These are phyloP conservation scores for Albizia julibrissin DNA, from an alignment of 306 rosid species.

Conservation along the genomic window DNA sequence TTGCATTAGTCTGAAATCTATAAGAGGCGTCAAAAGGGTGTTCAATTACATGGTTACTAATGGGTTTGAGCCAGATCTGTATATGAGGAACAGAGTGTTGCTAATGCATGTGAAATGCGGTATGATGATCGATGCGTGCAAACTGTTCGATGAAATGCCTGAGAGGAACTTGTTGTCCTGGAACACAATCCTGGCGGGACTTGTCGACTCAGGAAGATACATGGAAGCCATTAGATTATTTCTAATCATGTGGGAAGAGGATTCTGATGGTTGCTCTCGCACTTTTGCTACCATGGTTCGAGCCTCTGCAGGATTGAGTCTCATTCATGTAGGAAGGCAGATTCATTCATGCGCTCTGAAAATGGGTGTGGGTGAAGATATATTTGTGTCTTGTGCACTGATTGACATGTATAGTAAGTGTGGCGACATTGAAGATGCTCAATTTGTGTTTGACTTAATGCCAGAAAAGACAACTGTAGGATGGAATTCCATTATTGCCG, in stretches of 20 bases:
- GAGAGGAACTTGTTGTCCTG: conserved; percentile 60
- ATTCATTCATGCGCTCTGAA: conserved; percentile 79
- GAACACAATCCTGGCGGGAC: conserved; percentile 64
- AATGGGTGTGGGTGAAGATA: conserved; percentile 56
- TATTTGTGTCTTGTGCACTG: conserved; percentile 67
- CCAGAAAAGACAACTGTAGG: conserved; percentile 73
- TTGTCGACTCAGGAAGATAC: conserved; percentile 67
- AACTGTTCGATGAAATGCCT: conserved; percentile 63
- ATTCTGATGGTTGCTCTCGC: conserved; percentile 53
- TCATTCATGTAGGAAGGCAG: conserved; percentile 59
- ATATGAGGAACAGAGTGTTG: conserved; percentile 73
- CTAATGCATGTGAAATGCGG: conserved; percentile 76
- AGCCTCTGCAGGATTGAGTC: conserved; percentile 70
- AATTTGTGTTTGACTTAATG: conserved; percentile 72
- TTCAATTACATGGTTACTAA: conserved; percentile 46
- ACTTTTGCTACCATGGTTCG: conserved; percentile 66
- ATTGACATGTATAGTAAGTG: conserved; percentile 94
- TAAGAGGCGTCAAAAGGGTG: conserved; percentile 74
- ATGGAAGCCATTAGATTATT: conserved; percentile 63
- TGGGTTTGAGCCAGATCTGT: conserved; percentile 69
- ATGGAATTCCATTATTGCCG: conserved; percentile 90
- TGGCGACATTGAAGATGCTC: conserved; percentile 80
- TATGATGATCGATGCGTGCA: conserved; percentile 70
- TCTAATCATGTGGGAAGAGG: conserved; percentile 67
- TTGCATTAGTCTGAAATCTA: conserved; percentile 66